A percentile compares a stretch with the other conserved stretches of the same genome.
These are phyloP conservation scores for Inosperma sp. DNA, from an alignment of 768 basidiomycete species.

Conservation along the genomic window DNA sequence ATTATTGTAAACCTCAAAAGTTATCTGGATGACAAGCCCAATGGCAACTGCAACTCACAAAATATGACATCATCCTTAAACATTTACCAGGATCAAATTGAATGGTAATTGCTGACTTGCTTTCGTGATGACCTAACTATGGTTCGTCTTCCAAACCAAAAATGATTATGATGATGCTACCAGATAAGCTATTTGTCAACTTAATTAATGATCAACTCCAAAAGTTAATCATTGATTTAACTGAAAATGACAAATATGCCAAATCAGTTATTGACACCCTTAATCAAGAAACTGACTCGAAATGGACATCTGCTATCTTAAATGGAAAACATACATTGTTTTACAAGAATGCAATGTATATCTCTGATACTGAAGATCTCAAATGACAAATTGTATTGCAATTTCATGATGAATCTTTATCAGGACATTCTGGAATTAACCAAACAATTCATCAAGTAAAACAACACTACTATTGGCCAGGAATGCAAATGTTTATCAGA, in stretches of 20 bases:
- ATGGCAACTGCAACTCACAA: neutral
- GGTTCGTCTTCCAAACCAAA: neutral
- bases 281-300: neutral
- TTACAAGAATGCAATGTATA: slow-evolving; percentile 8
- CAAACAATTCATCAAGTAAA: slow-evolving; percentile 6
- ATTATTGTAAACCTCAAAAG: slow-evolving; percentile 1
- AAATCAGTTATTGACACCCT: too few relatives aligned
- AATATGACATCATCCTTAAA: neutral
- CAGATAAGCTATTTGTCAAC: too few relatives aligned
- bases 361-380: slow-evolving; percentile 3
- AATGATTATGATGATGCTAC: too few relatives aligned
- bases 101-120: neutral
- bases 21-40: neutral
- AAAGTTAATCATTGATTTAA: too few relatives aligned
- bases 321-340: neutral
- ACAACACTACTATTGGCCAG: neutral
- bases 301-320: neutral
- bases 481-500: neutral
- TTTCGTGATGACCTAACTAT: neutral
- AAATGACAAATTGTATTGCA: neutral
- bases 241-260: too few relatives aligned
- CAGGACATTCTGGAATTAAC: slow-evolving; percentile 15
- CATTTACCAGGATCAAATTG: neutral
- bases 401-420: slow-evolving; percentile 5
- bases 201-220: too few relatives aligned